These are phyloP conservation scores for Exutisphaerella laricina DNA, from an alignment of 2,329 filamentous ascomycete genomes.

Conservation along the genomic window DNA sequence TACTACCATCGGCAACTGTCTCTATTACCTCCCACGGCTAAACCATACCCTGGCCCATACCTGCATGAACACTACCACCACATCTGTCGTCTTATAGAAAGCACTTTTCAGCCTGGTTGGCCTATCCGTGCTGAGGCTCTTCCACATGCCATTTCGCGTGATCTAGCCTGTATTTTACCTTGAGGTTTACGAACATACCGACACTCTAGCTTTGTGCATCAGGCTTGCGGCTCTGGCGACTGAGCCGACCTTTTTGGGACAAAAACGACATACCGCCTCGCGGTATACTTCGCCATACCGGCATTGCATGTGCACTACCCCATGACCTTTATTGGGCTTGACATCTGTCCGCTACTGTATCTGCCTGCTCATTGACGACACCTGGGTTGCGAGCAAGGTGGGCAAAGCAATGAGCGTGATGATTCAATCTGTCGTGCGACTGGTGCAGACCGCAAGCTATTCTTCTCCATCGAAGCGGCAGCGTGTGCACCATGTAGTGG, in stretches of 20 bases:
- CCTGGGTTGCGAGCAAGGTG: conserved; percentile 20
- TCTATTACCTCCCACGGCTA: conserved; percentile 1
- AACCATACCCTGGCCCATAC: not conserved
- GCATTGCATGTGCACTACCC: not conserved
- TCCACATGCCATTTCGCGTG: conserved; percentile 7
- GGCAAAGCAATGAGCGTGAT: conserved; percentile 25
- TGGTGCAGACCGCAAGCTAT: conserved; percentile 14
- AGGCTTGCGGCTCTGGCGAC: too few relatives aligned
- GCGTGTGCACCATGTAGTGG: conserved; percentile 34
- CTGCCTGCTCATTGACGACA: conserved; percentile 18
- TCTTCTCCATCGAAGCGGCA: conserved; percentile 22
- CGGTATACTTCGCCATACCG: too few relatives aligned
- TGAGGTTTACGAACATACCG: too few relatives aligned
- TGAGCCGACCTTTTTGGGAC: too few relatives aligned
- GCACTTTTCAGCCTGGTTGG: too few relatives aligned
- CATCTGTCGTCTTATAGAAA: not conserved
- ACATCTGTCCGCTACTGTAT: conserved; percentile 20
- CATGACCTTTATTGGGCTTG: conserved; percentile 20
- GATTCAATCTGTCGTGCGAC: conserved; percentile 22
- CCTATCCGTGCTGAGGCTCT: not conserved
- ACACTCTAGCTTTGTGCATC: too few relatives aligned
- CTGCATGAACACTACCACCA: conserved; percentile 1
- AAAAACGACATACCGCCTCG: too few relatives aligned
- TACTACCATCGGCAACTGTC: conserved; percentile 4
- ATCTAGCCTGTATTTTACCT: too few relatives aligned